Evolutionary conservation across 2,329 filamentous ascomycete species (phyloP), one percentile per base, ranked within the genome.

Genomic region (Curvularia spicifera): DNA sequence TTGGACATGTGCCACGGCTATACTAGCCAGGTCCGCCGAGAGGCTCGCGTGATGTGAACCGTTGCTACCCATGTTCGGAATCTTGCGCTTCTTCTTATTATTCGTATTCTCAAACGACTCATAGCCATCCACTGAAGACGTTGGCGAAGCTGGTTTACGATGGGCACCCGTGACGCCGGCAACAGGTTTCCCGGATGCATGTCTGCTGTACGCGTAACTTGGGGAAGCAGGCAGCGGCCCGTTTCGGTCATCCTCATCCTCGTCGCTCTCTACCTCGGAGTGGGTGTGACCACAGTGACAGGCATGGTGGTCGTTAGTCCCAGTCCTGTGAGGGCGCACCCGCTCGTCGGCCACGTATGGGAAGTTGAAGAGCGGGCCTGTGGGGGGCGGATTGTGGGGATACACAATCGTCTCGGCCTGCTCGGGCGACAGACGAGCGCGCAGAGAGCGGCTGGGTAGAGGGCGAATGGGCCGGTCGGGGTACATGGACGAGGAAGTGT

Each of bases 11-110:
- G 58, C 80, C 47, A 89, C 81, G 44, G 85, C 86, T 83, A 89
- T 84, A 67, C 82, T 85, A 40, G 87, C 84, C 76, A 90, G 81
- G 65, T 90, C 88, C 28, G 85, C 83, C 15, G 86, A 87, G 51
- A 90, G 77, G 56, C 81, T 80, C 37, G 69, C 65, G 63, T 87
- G 82, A 71, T 87, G 85, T 61, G 82, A 78, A 53, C 80, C 85
- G 13, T 87, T 82, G 69, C 91, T 90, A 18, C 91, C 90, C 9
- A 91, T 92, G 0, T 93, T 93, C 0, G 95, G 95, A 37, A 99
- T 98, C 79, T 99, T 99, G 67, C 95, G 87, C 78, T 99, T 98
- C 82, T 98, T 99, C 79, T 99, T 99, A 76, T 99, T 99, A 77
- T 97, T 98, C 35, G 92, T 96, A 71, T 98, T 98, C 78, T 99